Conservation (phyloP, 352 stramenopile species). For the Blastocystis sp. region DNA sequence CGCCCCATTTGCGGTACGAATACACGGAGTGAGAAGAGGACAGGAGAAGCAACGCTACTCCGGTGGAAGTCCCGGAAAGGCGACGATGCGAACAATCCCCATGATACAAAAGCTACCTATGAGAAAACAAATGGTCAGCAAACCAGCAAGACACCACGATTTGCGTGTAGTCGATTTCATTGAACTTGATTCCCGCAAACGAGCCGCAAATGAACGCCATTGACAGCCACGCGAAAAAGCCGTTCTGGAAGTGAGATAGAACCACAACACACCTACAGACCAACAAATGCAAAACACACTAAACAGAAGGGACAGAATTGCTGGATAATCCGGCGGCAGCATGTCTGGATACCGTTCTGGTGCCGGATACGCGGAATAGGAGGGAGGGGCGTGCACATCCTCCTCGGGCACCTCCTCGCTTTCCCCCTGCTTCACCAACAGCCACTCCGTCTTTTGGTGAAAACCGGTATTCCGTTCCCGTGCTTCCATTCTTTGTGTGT, state of each 20-base stretch:
- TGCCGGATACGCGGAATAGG: constrained; percentile 39
- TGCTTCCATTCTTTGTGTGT: not conserved
- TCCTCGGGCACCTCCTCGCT: not conserved
- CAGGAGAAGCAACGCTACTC: not conserved
- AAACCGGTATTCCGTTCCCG: not conserved
- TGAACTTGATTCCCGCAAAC: constrained; percentile 63
- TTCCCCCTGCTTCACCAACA: not conserved
- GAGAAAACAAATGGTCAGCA: not conserved
- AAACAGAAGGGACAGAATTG: constrained; percentile 64
- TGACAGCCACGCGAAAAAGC: constrained; percentile 20
- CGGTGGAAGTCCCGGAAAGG: not conserved
- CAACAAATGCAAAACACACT: constrained; percentile 46
- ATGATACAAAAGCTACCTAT: not conserved
- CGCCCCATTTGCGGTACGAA: too few relatives aligned
- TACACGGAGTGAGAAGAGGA: too few relatives aligned
- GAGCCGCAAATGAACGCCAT: constrained; percentile 4
- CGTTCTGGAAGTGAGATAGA: not conserved
- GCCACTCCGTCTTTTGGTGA: not conserved
- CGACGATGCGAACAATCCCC: not conserved
- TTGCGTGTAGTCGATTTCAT: constrained; percentile 63
- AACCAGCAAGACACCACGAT: constrained; percentile 19
- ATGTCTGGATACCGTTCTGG: constrained; percentile 28
- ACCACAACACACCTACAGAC: not conserved
- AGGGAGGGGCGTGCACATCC: constrained; percentile 4
- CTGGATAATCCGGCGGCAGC: constrained; percentile 59